Evolutionary conservation across 805 yeast genomes (phyloP), one percentile per base, ranked within the genome.

Genomic region (Sugiyamaella americana): DNA sequence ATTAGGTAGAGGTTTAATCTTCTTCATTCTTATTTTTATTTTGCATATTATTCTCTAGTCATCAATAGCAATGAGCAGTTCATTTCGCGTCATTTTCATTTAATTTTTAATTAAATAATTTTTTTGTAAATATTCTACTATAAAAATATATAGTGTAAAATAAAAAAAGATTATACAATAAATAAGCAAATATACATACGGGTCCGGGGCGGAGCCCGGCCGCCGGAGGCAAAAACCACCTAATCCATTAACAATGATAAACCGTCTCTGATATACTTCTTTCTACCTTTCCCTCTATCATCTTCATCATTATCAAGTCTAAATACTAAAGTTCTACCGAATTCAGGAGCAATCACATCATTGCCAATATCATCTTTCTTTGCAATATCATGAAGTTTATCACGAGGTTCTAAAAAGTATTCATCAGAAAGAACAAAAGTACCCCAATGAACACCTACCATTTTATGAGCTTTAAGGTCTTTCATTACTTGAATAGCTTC

Each of bases 361-460:
- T 69, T 58, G 0, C 55, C 55, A 44, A 64, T 68, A 32, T 63
- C 67, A 16, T 55, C 55, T n/a, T 54, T 62, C 44, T 56, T 61
- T 0, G 89, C 82, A 43, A 78, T 61, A 40, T 68, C 63, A 40
- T 73, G 74, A 36, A 89, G 64, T 57, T 72, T 65, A 46, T 71
- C 66, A 50, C 84, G 83, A 1, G 97, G 97, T 62, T 89, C 98
- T 32, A 86, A 61, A 53, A 83, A 87, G 47, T 86, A 84, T 63
- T 91, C 98, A 40, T 88, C 84, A 62, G 95, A 84, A 55, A 91
- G 67, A 21, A 87, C 80, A 65, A 88, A 91, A 0, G 98, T 91
- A 0, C 98, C 98, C 95, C 96, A 91, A 64, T 91, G 98, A 26
- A 91, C 87, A 1, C 98, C 98, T 43, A 84, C 76, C 65, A 86